Evolutionary conservation across 352 stramenopile genomes (phyloP).

Genomic region (Thraustotheca clavata): DNA sequence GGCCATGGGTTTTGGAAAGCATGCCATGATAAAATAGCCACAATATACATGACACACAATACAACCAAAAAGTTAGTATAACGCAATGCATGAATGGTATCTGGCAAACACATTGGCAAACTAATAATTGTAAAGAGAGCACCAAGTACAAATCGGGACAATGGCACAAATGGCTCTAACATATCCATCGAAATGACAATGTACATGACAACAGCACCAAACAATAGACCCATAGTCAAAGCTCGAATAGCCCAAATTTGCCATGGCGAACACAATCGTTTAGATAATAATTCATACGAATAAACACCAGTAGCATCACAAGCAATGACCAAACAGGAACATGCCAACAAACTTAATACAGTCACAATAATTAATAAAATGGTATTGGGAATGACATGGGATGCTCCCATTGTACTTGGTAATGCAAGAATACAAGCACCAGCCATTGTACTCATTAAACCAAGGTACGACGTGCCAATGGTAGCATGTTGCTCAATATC

Average conservation of each 20-base stretch:
- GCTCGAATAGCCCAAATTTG: slow-evolving; percentile 65
- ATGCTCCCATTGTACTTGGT: slow-evolving; percentile 49
- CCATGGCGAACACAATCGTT: slow-evolving; percentile 49
- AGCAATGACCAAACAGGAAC: slow-evolving; percentile 58
- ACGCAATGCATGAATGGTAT: slow-evolving; percentile 76
- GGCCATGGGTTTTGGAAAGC: slow-evolving; percentile 21
- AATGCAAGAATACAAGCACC: slow-evolving; percentile 70
- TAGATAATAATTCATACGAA: slow-evolving; percentile 77
- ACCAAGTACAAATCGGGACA: slow-evolving; percentile 55
- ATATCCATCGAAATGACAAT: slow-evolving; percentile 82
- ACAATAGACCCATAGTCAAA: slow-evolving; percentile 66
- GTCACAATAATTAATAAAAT: slow-evolving; percentile 44
- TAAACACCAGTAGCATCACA: slow-evolving; percentile 56
- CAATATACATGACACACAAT: slow-evolving; percentile 72
- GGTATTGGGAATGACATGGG: slow-evolving; percentile 41
- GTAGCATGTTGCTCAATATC: slow-evolving; percentile 1
- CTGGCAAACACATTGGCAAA: slow-evolving; percentile 68
- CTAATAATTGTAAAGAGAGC: slow-evolving; percentile 51
- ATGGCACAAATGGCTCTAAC: slow-evolving; percentile 56
- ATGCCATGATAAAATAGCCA: slow-evolving; percentile 48
- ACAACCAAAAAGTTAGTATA: slow-evolving; percentile 75
- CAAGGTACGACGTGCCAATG: slow-evolving; percentile 53
- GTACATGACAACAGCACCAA: slow-evolving; percentile 73
- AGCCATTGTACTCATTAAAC: slow-evolving; percentile 77
- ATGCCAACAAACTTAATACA: slow-evolving; percentile 58